Percentiles rank a stretch among this genome's conserved stretches.
These are phyloP conservation scores for Geotrichum restrictum DNA, from an alignment of 1,139 yeast genomes.

Conservation along the genomic window DNA sequence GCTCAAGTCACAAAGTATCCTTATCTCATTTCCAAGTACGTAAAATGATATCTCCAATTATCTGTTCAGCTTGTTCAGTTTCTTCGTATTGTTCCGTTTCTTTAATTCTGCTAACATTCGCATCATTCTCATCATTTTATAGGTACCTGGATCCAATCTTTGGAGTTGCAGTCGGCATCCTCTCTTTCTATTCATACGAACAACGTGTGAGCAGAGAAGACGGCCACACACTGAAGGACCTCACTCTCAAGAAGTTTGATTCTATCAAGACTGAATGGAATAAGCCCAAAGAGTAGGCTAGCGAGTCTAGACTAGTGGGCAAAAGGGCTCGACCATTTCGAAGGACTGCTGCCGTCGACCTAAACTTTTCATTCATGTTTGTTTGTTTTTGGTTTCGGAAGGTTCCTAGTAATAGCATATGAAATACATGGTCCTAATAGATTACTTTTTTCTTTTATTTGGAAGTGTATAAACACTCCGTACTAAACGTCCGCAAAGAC, in stretches of 20 bases:
- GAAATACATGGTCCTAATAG: too few species aligned
- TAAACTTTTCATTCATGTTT: too few species aligned
- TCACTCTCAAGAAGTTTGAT: conserved; percentile 8
- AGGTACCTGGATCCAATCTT: conserved; percentile 21
- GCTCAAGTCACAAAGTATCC: conserved; percentile 19
- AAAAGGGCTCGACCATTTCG: too few species aligned
- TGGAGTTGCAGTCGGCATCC: conserved; percentile 21
- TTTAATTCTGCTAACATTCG: not conserved
- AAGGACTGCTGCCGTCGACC: too few species aligned
- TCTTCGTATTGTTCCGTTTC: not conserved
- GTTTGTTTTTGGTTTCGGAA: too few species aligned
- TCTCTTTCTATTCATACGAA: conserved; percentile 20
- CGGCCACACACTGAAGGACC: conserved; percentile 19
- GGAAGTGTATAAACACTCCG: too few species aligned
- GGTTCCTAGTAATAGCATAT: too few species aligned
- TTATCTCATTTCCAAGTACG: conserved; percentile 22
- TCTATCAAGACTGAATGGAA: conserved; percentile 2
- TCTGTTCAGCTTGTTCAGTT: too few species aligned
- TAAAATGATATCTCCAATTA: too few species aligned
- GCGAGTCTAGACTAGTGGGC: not conserved
- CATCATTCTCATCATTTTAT: not conserved
- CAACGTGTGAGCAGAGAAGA: conserved; percentile 22
- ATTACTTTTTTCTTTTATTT: too few species aligned
- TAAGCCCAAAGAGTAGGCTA: not conserved
- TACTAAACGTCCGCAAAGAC: too few species aligned